These are phyloP conservation scores for Evansstolkia leycettana DNA, from an alignment of 495 filamentous ascomycete species.

Conservation along the genomic window DNA sequence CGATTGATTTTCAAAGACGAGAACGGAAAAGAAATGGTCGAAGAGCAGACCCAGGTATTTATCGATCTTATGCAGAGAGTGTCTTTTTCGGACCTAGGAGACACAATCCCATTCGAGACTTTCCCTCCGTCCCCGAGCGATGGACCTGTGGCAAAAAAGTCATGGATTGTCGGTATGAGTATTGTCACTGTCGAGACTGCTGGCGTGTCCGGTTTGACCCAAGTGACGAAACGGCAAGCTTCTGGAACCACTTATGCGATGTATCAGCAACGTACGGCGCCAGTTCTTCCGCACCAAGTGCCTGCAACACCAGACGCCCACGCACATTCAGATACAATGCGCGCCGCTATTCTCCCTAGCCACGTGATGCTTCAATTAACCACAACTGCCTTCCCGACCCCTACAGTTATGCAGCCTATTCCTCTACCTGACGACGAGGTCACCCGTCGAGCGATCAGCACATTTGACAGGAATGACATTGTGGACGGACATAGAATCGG, in stretches of 20 bases:
- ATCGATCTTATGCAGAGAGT: slow-evolving; percentile 94
- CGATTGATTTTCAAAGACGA: slow-evolving; percentile 64
- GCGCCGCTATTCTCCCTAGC: slow-evolving; percentile 52
- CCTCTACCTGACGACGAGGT: slow-evolving; percentile 73
- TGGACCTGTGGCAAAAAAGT: slow-evolving; percentile 57
- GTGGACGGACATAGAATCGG: slow-evolving; percentile 95
- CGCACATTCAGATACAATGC: slow-evolving; percentile 24
- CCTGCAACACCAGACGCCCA: slow-evolving; percentile 36
- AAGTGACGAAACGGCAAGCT: slow-evolving; percentile 72
- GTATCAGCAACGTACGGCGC: slow-evolving; percentile 58
- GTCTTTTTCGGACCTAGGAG: slow-evolving; percentile 69
- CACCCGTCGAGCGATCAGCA: slow-evolving; percentile 59
- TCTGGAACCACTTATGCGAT: slow-evolving; percentile 72
- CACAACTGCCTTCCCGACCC: slow-evolving; percentile 52
- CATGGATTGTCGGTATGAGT: slow-evolving; percentile 80
- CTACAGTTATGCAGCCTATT: slow-evolving; percentile 56
- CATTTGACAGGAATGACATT: slow-evolving; percentile 78
- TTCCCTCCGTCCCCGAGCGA: slow-evolving; percentile 52
- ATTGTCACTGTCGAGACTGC: slow-evolving; percentile 79
- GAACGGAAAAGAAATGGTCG: slow-evolving; percentile 59
- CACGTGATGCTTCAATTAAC: slow-evolving; percentile 71
- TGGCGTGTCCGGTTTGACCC: slow-evolving; percentile 57
- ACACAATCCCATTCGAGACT: slow-evolving; percentile 34
- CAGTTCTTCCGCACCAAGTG: slow-evolving; percentile 54
- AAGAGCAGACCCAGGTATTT: slow-evolving; percentile 87